Evolutionary conservation across 2,329 filamentous ascomycete genomes (phyloP), one percentile per base, ranked within the genome.

Genomic region (Daldinia sp.): DNA sequence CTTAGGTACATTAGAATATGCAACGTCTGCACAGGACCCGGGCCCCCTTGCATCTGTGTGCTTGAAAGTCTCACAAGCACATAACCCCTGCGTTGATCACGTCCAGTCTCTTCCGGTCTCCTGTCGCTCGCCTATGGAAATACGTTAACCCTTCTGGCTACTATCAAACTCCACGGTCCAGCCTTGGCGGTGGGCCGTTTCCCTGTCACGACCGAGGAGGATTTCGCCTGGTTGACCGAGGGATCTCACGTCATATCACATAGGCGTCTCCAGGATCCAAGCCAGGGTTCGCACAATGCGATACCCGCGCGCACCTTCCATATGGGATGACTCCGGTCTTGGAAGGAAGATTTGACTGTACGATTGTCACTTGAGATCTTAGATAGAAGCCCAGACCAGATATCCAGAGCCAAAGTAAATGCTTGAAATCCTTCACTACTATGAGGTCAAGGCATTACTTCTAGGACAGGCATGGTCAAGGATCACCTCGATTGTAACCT

Each of bases 201-300:
- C 53, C 25, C 43, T 64, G 34, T 58, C 54, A 66, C 52, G 53
- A 61, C 57, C 59, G 45, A 59, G 51, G 25, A 64, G 52, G 56
- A 67, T 62, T 30, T 59, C n/a, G 37, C 54, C 47, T 57, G 15
- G 50, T 67, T 59, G 64, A 67, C 64, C 66, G 64, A 67, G 54
- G 21, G 52, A 66, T 69, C 68, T 67, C 66, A 69, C 67, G 64
- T 70, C 64, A 68, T 66, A 61, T 58, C 58, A 59, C 50, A 61
- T 59, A 59, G 58, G 47, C 51, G 41, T 65, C 58, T 54, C 50
- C 53, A 58, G 43, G 58, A 51, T 27, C 23, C 25, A 32, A 37
- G 23, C 57, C 58, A 43, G 58, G 54, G 35, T 27, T 39, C 13
- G 10, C 35, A 48, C 23, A 64, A 60, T 58, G 53, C 61, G 41